phyloP scores from a whole-genome alignment of 1,284 basidiomycete species.

The Cryptococcus floricola region DNA sequence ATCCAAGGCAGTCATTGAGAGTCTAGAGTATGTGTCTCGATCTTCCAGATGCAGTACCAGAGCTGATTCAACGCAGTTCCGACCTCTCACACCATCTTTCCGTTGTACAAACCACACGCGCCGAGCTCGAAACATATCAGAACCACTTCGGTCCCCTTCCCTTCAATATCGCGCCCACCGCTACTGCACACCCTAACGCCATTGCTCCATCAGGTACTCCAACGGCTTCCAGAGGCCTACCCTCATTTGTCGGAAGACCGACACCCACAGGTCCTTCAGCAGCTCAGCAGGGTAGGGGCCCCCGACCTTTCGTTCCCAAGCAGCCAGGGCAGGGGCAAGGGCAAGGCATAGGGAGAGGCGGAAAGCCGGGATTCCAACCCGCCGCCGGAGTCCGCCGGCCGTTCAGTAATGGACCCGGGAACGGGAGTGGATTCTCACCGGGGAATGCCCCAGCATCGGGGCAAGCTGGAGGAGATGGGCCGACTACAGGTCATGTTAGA shows the following conservation, averaged over 20 bases:
- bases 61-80: conserved; percentile 15
- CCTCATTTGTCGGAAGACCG: background rate
- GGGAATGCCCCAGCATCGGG: no score
- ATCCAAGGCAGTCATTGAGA: conserved; percentile 35
- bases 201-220: background rate
- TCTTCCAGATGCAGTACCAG: background rate
- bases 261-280: no score
- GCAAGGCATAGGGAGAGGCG: no score
- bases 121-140: conserved; percentile 31
- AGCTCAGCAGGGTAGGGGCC: no score
- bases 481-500: background rate
- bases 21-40: conserved; percentile 35
- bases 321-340: no score
- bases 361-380: no score
- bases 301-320: no score
- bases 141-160: conserved; percentile 18
- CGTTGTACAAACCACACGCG: conserved; percentile 25
- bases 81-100: conserved; percentile 36
- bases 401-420: background rate
- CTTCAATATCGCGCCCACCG: background rate
- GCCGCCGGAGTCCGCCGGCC: background rate
- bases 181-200: background rate
- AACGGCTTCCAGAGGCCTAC: background rate
- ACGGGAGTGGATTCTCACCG: background rate
- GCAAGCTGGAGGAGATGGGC: background rate